phyloP scores from a whole-genome alignment of 768 basidiomycete genomes.

The Hygrophoropsis aurantiaca region DNA sequence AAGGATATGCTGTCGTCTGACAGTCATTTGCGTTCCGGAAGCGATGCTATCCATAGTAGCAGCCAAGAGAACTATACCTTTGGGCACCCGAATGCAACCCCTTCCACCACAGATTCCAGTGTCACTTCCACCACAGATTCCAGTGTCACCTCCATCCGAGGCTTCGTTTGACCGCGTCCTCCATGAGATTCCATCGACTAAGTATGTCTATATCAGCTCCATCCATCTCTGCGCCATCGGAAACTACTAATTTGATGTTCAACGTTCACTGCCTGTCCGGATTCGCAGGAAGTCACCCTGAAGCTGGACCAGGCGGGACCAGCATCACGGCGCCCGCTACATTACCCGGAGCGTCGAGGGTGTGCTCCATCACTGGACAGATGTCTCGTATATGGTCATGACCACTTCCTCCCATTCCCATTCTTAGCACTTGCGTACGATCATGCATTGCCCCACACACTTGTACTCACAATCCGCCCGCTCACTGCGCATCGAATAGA shows the following conservation, averaged over 20 bases:
- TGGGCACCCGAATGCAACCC: constrained; percentile 33
- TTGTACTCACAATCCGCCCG: too few species aligned
- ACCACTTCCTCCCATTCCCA: too few species aligned
- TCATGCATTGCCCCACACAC: too few species aligned
- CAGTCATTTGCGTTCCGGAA: constrained; percentile 41
- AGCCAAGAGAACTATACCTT: constrained; percentile 75
- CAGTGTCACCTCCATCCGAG: too few species aligned
- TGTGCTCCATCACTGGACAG: constrained; percentile 50
- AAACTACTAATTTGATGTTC: constrained; percentile 21
- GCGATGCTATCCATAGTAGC: constrained; percentile 46
- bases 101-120: constrained; percentile 27
- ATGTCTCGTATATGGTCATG: constrained; percentile 42
- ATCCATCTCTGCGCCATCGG: constrained; percentile 17
- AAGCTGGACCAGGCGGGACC: constrained; percentile 70
- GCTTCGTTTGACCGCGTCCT: constrained; percentile 6
- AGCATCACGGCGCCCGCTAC: constrained; percentile 69
- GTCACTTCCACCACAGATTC: too few species aligned
- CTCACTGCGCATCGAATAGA: too few species aligned
- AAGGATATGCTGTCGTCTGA: constrained; percentile 45
- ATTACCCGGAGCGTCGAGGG: constrained; percentile 50
- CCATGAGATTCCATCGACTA: constrained; percentile 13
- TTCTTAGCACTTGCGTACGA: too few species aligned
- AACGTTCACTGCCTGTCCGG: constrained; percentile 18
- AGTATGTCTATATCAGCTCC: too few species aligned
- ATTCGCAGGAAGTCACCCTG: constrained; percentile 41